phyloP scores from a whole-genome alignment of 2,329 filamentous ascomycete genomes.

The Penicillium sp. region DNA sequence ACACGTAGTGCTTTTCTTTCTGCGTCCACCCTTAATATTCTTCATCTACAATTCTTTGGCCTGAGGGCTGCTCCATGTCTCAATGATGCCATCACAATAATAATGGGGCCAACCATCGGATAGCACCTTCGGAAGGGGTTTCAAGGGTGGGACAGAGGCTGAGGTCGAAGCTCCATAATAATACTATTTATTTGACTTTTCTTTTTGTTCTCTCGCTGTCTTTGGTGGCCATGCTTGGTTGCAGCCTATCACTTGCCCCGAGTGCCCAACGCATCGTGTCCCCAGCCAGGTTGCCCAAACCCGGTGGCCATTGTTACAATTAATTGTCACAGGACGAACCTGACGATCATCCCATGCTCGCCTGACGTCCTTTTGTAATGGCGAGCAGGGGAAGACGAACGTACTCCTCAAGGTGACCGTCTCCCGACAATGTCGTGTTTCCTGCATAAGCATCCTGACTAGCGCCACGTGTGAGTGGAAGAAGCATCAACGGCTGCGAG shows the following conservation, averaged over 20 bases:
- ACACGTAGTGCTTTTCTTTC: background rate
- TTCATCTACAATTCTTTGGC: background rate
- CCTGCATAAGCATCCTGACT: constrained; percentile 43
- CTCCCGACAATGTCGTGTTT: constrained; percentile 13
- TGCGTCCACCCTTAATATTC: no score
- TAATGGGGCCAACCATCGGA: background rate
- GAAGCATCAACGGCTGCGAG: constrained; percentile 44
- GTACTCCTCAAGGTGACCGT: background rate
- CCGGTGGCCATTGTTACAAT: constrained; percentile 10
- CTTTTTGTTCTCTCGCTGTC: background rate
- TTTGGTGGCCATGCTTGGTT: constrained; percentile 2
- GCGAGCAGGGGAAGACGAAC: background rate
- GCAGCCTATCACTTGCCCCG: constrained; percentile 9
- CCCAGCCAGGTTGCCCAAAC: constrained; percentile 13
- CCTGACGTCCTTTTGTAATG: constrained; percentile 5
- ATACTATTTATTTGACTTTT: constrained; percentile 4
- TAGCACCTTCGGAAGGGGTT: constrained; percentile 3
- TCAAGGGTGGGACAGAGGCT: constrained; percentile 17
- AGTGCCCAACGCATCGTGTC: constrained; percentile 17
- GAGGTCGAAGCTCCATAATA: constrained; percentile 7
- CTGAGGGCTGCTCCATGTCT: background rate
- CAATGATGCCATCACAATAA: constrained; percentile 5
- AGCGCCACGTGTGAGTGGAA: constrained; percentile 42
- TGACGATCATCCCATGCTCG: constrained; percentile 7
- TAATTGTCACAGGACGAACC: constrained; percentile 14